Conservation (phyloP, 495 filamentous ascomycete species). For the Neurospora sp. region DNA sequence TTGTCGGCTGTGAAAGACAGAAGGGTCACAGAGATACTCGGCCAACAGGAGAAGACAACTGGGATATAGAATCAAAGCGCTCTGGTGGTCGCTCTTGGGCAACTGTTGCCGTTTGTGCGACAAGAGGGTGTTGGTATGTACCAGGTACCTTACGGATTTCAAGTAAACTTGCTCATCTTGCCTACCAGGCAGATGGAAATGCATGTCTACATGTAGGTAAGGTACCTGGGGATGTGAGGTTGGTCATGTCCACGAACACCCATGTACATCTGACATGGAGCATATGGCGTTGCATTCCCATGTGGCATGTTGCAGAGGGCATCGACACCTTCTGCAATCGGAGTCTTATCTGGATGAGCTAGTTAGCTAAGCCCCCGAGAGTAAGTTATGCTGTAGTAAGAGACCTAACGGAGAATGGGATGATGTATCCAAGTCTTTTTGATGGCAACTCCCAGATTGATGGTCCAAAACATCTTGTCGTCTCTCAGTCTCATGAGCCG, state of each 20-base stretch:
- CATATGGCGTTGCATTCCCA: background rate
- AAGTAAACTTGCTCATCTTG: too few species aligned
- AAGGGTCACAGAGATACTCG: background rate
- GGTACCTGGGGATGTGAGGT: too few species aligned
- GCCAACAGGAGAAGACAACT: background rate
- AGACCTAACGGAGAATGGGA: background rate
- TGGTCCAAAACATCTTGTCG: background rate
- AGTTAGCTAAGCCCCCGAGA: background rate
- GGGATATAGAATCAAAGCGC: background rate
- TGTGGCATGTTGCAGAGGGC: background rate
- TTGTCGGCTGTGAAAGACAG: background rate
- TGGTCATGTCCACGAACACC: too few species aligned
- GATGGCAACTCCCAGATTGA: background rate
- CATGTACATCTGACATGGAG: too few species aligned
- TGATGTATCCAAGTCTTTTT: background rate
- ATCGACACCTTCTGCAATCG: background rate
- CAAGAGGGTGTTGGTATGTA: background rate
- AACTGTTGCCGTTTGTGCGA: background rate
- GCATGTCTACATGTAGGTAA: too few species aligned
- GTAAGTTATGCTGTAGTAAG: background rate
- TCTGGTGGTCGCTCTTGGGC: background rate
- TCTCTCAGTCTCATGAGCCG: background rate
- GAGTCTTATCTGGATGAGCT: background rate
- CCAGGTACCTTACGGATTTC: too few species aligned
- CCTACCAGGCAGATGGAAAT: too few species aligned